A percentile compares a stretch with the other conserved stretches of the same genome.
Evolutionary conservation across 805 yeast species (phyloP).

Genomic region (Komagataella pastoris): DNA sequence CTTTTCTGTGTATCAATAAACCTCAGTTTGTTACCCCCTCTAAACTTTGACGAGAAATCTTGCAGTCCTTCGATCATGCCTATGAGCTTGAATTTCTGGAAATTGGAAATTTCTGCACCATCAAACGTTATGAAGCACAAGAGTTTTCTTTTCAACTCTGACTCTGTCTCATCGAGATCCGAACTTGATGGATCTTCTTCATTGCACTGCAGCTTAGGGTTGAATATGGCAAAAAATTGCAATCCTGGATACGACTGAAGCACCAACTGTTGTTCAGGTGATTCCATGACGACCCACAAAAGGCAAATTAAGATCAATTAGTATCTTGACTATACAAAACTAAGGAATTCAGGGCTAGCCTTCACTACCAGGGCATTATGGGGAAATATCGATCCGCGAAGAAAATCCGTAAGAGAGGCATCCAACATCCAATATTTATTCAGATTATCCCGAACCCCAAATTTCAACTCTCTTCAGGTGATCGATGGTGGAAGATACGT

Average conservation of each 20-base stretch:
- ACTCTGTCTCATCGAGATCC: background rate
- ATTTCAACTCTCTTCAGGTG: background rate
- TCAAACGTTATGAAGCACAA: background rate
- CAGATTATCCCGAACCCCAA: background rate
- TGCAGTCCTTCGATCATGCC: conserved; percentile 3
- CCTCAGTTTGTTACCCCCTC: background rate
- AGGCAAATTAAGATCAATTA: background rate
- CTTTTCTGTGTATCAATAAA: conserved; percentile 2
- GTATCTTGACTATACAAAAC: background rate
- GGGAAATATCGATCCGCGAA: background rate
- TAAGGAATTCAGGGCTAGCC: background rate
- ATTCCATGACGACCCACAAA: background rate
- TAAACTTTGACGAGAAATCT: conserved; percentile 1
- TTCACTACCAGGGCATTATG: background rate
- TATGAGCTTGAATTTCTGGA: background rate
- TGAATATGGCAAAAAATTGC: background rate
- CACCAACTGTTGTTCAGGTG: background rate
- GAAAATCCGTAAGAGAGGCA: background rate
- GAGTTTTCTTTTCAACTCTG: background rate
- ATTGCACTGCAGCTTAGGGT: background rate
- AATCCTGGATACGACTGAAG: background rate
- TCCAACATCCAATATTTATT: background rate
- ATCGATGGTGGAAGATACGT: conserved; percentile 8
- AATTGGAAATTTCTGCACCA: background rate
- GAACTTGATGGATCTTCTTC: background rate